These are phyloP conservation scores for Cubamyces lactineus DNA, from an alignment of 768 basidiomycete genomes.

Conservation along the genomic window DNA sequence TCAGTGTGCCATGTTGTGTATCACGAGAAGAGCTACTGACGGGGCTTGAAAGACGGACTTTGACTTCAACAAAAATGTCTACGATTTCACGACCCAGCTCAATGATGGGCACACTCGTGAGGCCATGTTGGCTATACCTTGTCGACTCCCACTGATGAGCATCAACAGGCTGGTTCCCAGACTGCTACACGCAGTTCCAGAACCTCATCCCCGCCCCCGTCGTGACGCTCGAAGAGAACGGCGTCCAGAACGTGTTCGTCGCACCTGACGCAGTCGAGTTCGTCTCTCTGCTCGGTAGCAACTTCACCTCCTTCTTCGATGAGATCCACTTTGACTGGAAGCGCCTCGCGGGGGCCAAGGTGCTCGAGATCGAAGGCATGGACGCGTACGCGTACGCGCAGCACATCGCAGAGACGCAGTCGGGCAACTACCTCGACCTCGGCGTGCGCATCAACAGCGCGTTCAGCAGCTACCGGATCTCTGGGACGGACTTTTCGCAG, in stretches of 20 bases:
- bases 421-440: constrained; percentile 66
- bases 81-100: constrained; percentile 54
- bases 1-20: constrained; percentile 22
- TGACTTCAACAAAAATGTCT: constrained; percentile 63
- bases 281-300: constrained; percentile 47
- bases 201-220: constrained; percentile 62
- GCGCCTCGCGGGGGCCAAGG: constrained; percentile 61
- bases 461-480: constrained; percentile 56
- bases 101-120: constrained; percentile 71
- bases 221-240: constrained; percentile 53
- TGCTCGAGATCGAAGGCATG: constrained; percentile 56
- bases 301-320: constrained; percentile 51
- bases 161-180: constrained; percentile 54
- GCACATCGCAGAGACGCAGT: constrained; percentile 57
- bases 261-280: constrained; percentile 59
- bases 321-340: constrained; percentile 57
- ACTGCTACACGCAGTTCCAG: constrained; percentile 50
- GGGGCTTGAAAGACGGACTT: constrained; percentile 56
- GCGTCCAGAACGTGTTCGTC: constrained; percentile 49
- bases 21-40: background rate
- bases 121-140: constrained; percentile 19
- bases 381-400: constrained; percentile 59
- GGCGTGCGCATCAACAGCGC: constrained; percentile 66
- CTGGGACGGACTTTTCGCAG: constrained; percentile 53
- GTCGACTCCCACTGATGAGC: background rate